These are phyloP conservation scores for Cyberlindnera petersonii DNA, from an alignment of 805 yeast species.

Conservation along the genomic window DNA sequence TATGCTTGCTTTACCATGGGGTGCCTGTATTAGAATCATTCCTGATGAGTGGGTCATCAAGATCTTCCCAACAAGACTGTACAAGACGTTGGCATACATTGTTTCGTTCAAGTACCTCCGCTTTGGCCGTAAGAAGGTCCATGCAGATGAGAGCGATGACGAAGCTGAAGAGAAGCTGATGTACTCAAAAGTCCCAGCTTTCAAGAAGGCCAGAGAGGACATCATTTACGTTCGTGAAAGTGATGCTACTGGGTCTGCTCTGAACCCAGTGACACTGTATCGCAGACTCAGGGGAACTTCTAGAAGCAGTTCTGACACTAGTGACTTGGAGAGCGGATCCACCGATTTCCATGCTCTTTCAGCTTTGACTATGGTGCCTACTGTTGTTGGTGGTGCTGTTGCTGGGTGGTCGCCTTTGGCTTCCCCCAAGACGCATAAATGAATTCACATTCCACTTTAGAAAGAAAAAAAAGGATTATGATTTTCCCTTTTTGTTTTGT, in stretches of 20 bases:
- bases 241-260: conserved; percentile 17
- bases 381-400: conserved; percentile 54
- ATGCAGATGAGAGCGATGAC: conserved; percentile 4
- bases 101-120: conserved; percentile 20
- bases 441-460: too few relatives aligned
- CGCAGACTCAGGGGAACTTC: conserved; percentile 26
- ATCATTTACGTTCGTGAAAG: conserved; percentile 25
- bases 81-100: conserved; percentile 15
- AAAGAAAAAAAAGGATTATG: conserved; percentile 4
- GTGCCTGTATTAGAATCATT: conserved; percentile 66
- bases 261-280: conserved; percentile 26
- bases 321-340: conserved; percentile 13
- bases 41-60: conserved; percentile 76
- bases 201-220: conserved; percentile 31
- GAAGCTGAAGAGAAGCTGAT: conserved; percentile 20
- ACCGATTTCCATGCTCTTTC: conserved; percentile 31
- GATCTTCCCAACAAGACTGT: conserved; percentile 56
- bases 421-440: neutral
- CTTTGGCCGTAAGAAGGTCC: conserved; percentile 10
- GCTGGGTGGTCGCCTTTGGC: conserved; percentile 45
- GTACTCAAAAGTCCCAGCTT: conserved; percentile 31
- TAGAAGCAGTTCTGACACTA: conserved; percentile 2
- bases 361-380: conserved; percentile 49
- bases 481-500: neutral
- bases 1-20: conserved; percentile 56